Evolutionary conservation across 495 filamentous ascomycete genomes (phyloP), one percentile per base, ranked within the genome.

Genomic region (Diplogelasinospora grovesii): DNA sequence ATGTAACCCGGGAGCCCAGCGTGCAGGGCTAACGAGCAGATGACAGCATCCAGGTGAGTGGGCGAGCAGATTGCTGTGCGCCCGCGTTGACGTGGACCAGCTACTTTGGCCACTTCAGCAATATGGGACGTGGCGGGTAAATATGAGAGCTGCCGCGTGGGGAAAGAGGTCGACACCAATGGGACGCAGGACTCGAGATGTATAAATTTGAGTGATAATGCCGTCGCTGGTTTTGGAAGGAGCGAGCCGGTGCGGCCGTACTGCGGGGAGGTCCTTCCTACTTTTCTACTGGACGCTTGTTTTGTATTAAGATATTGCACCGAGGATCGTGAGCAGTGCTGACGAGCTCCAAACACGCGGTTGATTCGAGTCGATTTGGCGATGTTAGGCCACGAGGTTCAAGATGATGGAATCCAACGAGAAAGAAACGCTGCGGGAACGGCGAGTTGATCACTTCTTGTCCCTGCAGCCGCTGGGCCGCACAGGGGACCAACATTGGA

Each of bases 121-220:
- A 59, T 61, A 53, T 61, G 54, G 57, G 52, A n/a, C n/a, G 37
- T 39, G 24, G 44, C 60, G 60, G 60, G 47, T 63, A 61, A 61
- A 61, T 61, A 50, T 45, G 41, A 32, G 22, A 30, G 44, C 38
- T 49, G 45, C 54, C 52, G 52, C 44, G 47, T 23, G 43, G 34
- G 33, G 29, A 41, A 41, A 31, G 39, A 31, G 26, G 33, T 20
- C 32, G 45, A 49, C 45, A 33, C 59, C 59, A 63, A 63, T 63
- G 52, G 40, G 51, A 48, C 34, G 41, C 25, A 22, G 19, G 5
- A 19, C 27, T 36, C 22, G 22, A 24, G 46, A 36, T 33, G 41
- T 38, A 43, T 31, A 41, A 59, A 54, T 56, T 54, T 62, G 41
- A 15, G 46, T 32, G 46, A 41, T 43, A 60, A 61, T 56, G 54